These are phyloP conservation scores for Amorphotheca resinae DNA, from an alignment of 495 filamentous ascomycete species.

Conservation along the genomic window DNA sequence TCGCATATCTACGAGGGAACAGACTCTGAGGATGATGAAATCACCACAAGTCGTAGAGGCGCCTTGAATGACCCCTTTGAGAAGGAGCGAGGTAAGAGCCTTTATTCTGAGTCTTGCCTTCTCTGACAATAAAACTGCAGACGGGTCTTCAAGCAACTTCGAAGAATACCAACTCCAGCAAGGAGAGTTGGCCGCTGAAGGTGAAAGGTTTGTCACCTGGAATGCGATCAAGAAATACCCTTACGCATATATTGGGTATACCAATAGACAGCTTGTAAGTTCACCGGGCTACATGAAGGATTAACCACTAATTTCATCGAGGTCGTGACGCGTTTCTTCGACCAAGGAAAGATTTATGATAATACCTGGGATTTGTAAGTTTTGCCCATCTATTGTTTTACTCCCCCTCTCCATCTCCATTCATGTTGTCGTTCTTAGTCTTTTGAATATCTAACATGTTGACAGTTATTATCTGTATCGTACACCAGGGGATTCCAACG, in stretches of 20 bases:
- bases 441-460: constrained; percentile 1
- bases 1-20: constrained; percentile 16
- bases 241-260: constrained; percentile 40
- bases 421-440: not conserved
- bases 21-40: constrained; percentile 17
- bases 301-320: not conserved
- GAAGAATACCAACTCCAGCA: constrained; percentile 4
- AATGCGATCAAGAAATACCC: constrained; percentile 45
- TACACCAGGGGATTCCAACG: constrained; percentile 24
- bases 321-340: constrained; percentile 42
- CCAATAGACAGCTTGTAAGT: constrained; percentile 31
- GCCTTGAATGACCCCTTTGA: too few species aligned
- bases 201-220: constrained; percentile 45
- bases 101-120: too few species aligned
- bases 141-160: not conserved
- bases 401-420: not conserved
- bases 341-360: constrained; percentile 42
- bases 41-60: constrained; percentile 1
- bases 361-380: constrained; percentile 68
- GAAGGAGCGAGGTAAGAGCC: too few species aligned
- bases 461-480: constrained; percentile 56
- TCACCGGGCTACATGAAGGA: not conserved
- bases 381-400: constrained; percentile 1
- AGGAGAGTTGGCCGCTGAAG: constrained; percentile 18
- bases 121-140: too few species aligned